A percentile compares a stretch with the other conserved stretches of the same genome.
These are phyloP conservation scores for Moringa oleifera DNA, from an alignment of 345 rosid genomes.

Conservation along the genomic window DNA sequence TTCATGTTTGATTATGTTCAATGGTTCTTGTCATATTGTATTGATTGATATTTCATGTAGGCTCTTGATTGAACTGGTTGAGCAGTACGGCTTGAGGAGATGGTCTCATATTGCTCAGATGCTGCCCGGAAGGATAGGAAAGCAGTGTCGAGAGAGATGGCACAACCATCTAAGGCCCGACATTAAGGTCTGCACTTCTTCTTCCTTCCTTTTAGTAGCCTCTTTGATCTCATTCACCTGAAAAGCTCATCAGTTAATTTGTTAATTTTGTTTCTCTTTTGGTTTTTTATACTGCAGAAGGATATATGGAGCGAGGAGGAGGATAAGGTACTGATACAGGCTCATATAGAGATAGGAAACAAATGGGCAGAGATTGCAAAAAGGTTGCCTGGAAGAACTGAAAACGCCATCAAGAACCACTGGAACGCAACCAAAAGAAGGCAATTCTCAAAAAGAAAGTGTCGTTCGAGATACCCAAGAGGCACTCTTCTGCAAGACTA, in stretches of 20 bases:
- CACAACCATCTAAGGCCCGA: constrained; percentile 91
- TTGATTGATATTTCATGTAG: constrained; percentile 21
- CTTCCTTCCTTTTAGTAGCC: not conserved
- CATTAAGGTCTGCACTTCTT: constrained; percentile 54
- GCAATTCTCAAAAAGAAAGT: constrained; percentile 78
- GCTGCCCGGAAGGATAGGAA: constrained; percentile 85
- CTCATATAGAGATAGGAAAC: constrained; percentile 87
- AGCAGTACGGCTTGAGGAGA: constrained; percentile 55
- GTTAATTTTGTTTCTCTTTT: not conserved
- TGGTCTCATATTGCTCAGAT: constrained; percentile 85
- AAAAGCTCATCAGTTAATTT: no score
- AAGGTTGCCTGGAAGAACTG: constrained; percentile 90
- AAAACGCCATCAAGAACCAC: constrained; percentile 97
- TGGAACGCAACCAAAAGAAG: constrained; percentile 98
- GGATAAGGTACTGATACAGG: constrained; percentile 65
- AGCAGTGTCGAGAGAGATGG: constrained; percentile 98
- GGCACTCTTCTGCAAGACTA: constrained; percentile 82
- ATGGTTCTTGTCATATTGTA: no score
- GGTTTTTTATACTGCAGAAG: constrained; percentile 37
- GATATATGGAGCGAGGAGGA: constrained; percentile 92
- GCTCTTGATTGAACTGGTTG: constrained; percentile 56
- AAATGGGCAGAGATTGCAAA: constrained; percentile 98
- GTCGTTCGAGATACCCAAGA: constrained; percentile 70
- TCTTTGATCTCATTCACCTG: not conserved
- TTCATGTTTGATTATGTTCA: not conserved